Evolutionary conservation across 1,284 basidiomycete genomes (phyloP), one percentile per base, ranked within the genome.

Genomic region (Cutaneotrichosporon daszewskae): DNA sequence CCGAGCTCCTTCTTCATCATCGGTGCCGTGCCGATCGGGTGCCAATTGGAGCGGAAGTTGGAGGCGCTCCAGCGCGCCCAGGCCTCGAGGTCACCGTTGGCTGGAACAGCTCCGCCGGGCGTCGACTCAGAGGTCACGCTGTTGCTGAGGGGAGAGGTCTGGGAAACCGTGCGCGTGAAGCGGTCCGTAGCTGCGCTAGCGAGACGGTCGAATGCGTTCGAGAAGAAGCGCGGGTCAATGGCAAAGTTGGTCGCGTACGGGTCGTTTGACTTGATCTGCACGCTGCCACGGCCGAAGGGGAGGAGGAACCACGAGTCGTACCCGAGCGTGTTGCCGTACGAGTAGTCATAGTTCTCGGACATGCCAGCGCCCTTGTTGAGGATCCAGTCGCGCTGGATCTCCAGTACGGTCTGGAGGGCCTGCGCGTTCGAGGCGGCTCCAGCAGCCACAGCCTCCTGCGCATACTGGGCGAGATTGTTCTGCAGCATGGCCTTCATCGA

Each of bases 1-100:
- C 81, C 82, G 5, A 80, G 69, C 3, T 71, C 72, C 25, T 74
- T 69, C 29, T 64, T 68, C 76, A 81, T 81, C 80, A 84, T 82
- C 4, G 79, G 69, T 2, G 75, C 75, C 0, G 80, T 82, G 0
- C 77, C 80, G 33, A 83, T 72, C 5, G 80, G 80, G 62, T 69
- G 69, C 51, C 53, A 66, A 54, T 57, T 60, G 39, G 47, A 61
- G 32, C 59, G 49, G 47, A 49, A 68, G 43, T 48, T 64, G 18
- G 48, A 29, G 27, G 56, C 43, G 25, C 62, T 57, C 70, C 70
- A 74, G 1, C 38, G 46, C n/a, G 48, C 47, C 74, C 74, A 75
- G 13, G 51, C 38, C 8, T 71, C 67, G n/a, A 61, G 32, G 8
- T 45, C 47, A 5, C 54, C 55, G 23, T 63, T 47, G 3, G 63